phyloP scores from a whole-genome alignment of 2,329 filamentous ascomycete genomes.

The Colletotrichum sp. region DNA sequence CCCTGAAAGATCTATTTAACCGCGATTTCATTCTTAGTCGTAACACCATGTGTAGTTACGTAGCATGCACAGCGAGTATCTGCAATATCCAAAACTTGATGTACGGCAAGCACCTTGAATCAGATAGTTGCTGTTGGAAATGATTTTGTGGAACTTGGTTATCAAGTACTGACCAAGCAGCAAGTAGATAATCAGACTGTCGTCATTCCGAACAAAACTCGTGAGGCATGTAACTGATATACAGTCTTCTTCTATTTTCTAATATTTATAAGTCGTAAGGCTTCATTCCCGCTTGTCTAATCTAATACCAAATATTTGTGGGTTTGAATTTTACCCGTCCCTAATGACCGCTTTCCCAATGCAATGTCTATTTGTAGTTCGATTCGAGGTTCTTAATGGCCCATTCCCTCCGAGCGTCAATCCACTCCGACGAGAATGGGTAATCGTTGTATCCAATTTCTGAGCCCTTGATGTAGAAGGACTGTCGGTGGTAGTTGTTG shows the following conservation, averaged over 20 bases:
- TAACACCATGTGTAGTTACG: too few relatives aligned
- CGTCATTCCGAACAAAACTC: background rate
- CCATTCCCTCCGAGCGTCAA: conserved; percentile 1
- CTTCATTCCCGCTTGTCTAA: background rate
- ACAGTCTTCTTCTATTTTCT: background rate
- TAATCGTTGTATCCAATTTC: conserved; percentile 14
- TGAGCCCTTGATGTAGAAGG: conserved; percentile 26
- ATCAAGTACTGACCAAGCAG: background rate
- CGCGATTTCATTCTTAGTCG: too few relatives aligned
- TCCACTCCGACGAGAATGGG: background rate
- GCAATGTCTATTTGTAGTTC: background rate
- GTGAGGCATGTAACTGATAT: background rate
- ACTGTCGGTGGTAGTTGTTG: conserved; percentile 27
- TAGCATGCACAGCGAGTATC: too few relatives aligned
- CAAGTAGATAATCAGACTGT: fast-evolving
- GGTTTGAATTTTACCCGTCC: background rate
- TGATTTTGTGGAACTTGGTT: background rate
- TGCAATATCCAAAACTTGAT: too few relatives aligned
- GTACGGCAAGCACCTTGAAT: background rate
- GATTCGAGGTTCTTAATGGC: background rate
- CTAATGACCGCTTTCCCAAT: background rate
- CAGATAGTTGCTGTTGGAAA: background rate
- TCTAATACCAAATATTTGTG: background rate
- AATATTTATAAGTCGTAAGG: background rate
- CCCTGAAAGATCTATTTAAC: too few relatives aligned